A percentile compares a stretch with the other conserved stretches of the same genome.
Evolutionary conservation across 257 asterid genomes (phyloP).

Genomic region (Anisodus tanguticus): DNA sequence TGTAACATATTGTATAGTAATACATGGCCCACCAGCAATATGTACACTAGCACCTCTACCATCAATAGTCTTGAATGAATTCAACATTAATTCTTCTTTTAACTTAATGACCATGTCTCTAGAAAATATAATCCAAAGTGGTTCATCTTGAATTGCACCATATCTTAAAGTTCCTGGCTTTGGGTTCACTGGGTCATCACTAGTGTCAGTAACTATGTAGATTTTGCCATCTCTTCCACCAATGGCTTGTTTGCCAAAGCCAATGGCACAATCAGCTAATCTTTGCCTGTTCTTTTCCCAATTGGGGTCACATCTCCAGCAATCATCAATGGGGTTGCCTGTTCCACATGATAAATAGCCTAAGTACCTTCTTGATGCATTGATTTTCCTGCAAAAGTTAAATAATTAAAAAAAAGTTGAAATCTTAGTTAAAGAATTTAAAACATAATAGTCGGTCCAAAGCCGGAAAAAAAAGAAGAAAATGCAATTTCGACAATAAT

Average conservation of each 20-base stretch:
- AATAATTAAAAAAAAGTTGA: background rate
- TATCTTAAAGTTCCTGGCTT: conserved; percentile 73
- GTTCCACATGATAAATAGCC: conserved; percentile 76
- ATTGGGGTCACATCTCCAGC: conserved; percentile 90
- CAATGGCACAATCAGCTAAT: conserved; percentile 82
- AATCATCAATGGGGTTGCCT: conserved; percentile 90
- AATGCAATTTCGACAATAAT: background rate
- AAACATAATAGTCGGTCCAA: background rate
- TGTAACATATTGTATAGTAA: conserved; percentile 71
- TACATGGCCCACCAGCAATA: conserved; percentile 84
- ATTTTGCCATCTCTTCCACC: conserved; percentile 80
- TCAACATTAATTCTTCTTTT: conserved; percentile 78
- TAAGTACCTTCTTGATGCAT: conserved; percentile 69
- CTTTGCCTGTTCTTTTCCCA: conserved; percentile 76
- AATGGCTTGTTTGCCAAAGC: conserved; percentile 81
- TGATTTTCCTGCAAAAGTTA: conserved; percentile 56
- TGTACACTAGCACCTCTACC: conserved; percentile 85
- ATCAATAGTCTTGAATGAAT: conserved; percentile 88
- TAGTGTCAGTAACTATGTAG: conserved; percentile 69
- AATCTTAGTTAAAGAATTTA: background rate
- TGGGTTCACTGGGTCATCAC: conserved; percentile 75
- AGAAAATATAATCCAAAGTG: conserved; percentile 73
- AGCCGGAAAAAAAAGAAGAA: background rate
- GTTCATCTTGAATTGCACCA: conserved; percentile 78
- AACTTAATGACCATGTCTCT: conserved; percentile 76